These are phyloP conservation scores for Lasiodiplodia sp. DNA, from an alignment of 2,329 filamentous ascomycete genomes.

Conservation along the genomic window DNA sequence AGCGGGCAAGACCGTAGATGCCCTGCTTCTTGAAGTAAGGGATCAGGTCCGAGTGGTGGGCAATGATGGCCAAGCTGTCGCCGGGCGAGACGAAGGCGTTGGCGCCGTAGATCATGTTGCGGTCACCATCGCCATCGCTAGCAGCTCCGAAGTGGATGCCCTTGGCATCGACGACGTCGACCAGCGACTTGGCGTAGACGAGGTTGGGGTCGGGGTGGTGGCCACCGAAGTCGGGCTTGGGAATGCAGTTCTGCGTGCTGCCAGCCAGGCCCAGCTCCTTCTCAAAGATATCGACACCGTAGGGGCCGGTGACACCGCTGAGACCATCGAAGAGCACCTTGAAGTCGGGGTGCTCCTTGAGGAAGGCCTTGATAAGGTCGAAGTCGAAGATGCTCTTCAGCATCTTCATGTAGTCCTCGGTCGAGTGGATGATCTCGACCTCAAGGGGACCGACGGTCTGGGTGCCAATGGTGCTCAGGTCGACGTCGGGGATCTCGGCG, in stretches of 20 bases:
- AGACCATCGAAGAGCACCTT: slow-evolving; percentile 96
- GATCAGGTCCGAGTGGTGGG: slow-evolving; percentile 94
- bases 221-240: slow-evolving; percentile 93
- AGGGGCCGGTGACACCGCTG: slow-evolving; percentile 92
- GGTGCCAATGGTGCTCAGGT: slow-evolving; percentile 82
- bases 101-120: slow-evolving; percentile 99
- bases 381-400: slow-evolving; percentile 99
- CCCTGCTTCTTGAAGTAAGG: slow-evolving; percentile 99
- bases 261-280: slow-evolving; percentile 85
- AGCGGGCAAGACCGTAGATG: slow-evolving; percentile 92
- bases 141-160: slow-evolving; percentile 95
- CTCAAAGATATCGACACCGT: slow-evolving; percentile 94
- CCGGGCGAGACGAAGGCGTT: slow-evolving; percentile 96
- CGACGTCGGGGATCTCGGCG: slow-evolving; percentile 82
- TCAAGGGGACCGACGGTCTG: slow-evolving; percentile 86
- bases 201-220: slow-evolving; percentile 98
- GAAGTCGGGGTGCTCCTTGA: slow-evolving; percentile 86
- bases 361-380: slow-evolving; percentile 92
- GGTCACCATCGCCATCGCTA: slow-evolving; percentile 95
- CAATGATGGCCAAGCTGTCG: slow-evolving; percentile 97
- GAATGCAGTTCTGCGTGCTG: slow-evolving; percentile 90
- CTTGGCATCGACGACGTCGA: slow-evolving; percentile 90
- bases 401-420: slow-evolving; percentile 90
- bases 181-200: slow-evolving; percentile 93
- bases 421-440: slow-evolving; percentile 95